Evolutionary conservation across 768 basidiomycete genomes (phyloP), one percentile per base, ranked within the genome.

Genomic region (Wakefieldia striispora): DNA sequence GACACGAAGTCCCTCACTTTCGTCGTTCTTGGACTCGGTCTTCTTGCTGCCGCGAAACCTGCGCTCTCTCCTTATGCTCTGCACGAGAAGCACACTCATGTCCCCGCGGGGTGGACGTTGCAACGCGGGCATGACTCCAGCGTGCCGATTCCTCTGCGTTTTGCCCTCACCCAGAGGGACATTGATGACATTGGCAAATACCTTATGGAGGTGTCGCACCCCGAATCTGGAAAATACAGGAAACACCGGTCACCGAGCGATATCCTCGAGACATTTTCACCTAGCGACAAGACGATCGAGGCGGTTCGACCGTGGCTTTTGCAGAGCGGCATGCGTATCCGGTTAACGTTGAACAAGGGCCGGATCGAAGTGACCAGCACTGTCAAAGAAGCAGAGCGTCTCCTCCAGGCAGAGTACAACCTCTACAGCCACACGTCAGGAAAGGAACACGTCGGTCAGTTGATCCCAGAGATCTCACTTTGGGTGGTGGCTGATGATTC

Each of bases 81-180:
- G 24, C 74, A 76, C 46, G 75, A 76, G 56, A 71, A 63, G 46
- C 74, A 73, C 45, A 63, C 60, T 9, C 51, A 39, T 17, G 61
- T 67, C 11, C 73, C 74, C 9, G 10, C 45, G 6, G 62, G 61
- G 3, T 80, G 78, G 77, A 51, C 61, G 1, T 59, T 68, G 36
- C 56, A 67, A 31, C 69, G 72, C 21, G 65, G 71, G 45, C 70
- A 74, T 43, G 65, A 69, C 0, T 56, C 72, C 9, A 58, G 62
- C 38, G 40, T 55, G 3, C 36, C 50, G 31, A 13, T 69, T 12
- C 67, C 69, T 39, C 41, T 70, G 23, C 63, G 62, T 24, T 60
- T 70, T 46, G 66, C 68, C 9, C 57, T 72, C 19, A 45, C 53
- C n/a, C 71, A 71, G 51, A 55, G 31, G 16, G 71, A 69, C 55